Percentiles rank a stretch among this genome's conserved stretches.
phyloP scores from a whole-genome alignment of 768 basidiomycete genomes.

The Boletus subcaerulescens region DNA sequence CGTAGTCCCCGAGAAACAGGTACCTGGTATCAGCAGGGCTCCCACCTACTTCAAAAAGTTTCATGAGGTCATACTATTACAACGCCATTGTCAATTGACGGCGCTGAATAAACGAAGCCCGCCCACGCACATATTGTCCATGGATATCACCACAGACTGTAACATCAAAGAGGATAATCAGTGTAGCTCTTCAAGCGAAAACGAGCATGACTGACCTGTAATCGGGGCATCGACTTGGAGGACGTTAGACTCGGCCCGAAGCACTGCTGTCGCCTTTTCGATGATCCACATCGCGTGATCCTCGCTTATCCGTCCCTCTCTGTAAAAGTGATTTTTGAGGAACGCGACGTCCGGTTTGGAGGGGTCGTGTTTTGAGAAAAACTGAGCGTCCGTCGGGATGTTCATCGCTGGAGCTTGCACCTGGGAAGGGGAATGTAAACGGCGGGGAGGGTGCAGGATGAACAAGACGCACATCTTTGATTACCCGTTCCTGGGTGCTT shows the following conservation, averaged over 20 bases:
- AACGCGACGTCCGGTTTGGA: conserved; percentile 94
- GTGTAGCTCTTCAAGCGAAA: not conserved
- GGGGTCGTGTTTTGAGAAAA: conserved; percentile 81
- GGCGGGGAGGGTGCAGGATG: not conserved
- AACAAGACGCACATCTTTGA: conserved; percentile 76
- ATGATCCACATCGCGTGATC: conserved; percentile 95
- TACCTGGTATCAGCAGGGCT: conserved; percentile 93
- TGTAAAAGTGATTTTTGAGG: conserved; percentile 98
- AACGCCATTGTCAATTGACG: conserved; percentile 17
- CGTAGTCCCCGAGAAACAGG: conserved; percentile 90
- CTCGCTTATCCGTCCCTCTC: conserved; percentile 90
- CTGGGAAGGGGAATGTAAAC: conserved; percentile 37
- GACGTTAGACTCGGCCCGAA: conserved; percentile 85
- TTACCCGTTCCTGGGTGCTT: conserved; percentile 91
- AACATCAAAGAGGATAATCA: conserved; percentile 5
- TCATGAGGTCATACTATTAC: conserved; percentile 86
- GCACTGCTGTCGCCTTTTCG: conserved; percentile 78
- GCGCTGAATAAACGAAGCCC: conserved; percentile 2
- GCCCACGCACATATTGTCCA: conserved; percentile 87
- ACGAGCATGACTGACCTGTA: conserved; percentile 59
- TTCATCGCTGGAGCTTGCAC: conserved; percentile 97
- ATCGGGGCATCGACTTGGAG: conserved; percentile 96
- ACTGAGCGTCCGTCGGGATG: conserved; percentile 89
- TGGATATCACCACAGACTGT: conserved; percentile 97
- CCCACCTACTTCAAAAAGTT: conserved; percentile 91